phyloP scores from a whole-genome alignment of 192 early-diverging fungal species.

The Coemansia sp. region DNA sequence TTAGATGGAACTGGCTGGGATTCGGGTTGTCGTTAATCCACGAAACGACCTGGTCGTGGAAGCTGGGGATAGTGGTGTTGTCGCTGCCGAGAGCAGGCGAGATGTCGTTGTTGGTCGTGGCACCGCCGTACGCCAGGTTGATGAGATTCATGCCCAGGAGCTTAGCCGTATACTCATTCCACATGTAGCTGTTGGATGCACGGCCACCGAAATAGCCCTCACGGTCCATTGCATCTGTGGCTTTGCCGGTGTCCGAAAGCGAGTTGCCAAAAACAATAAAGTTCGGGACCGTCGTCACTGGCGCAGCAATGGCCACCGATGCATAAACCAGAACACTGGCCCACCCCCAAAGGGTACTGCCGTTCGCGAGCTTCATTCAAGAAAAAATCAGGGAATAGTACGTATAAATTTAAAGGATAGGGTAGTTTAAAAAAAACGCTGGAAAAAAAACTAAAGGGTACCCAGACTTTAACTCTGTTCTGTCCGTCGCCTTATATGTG shows the following conservation, averaged over 20 bases:
- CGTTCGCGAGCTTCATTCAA: not conserved
- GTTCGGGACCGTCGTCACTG: constrained; percentile 20
- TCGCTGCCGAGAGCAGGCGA: constrained; percentile 16
- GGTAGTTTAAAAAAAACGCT: no score
- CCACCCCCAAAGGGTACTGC: constrained; percentile 14
- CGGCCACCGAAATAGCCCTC: constrained; percentile 40
- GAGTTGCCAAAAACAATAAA: constrained; percentile 52
- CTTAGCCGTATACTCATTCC: constrained; percentile 47
- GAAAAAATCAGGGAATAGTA: no score
- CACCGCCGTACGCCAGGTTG: constrained; percentile 40
- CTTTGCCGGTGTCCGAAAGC: constrained; percentile 39
- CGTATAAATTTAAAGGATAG: no score
- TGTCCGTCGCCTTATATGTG: no score
- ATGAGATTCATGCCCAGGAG: constrained; percentile 33
- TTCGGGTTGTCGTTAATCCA: constrained; percentile 27
- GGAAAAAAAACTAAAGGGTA: no score
- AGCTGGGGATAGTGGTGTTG: constrained; percentile 37
- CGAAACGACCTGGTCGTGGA: constrained; percentile 37
- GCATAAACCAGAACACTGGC: constrained; percentile 21
- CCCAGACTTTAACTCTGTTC: no score
- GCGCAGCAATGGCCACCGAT: constrained; percentile 21
- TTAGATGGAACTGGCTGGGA: constrained; percentile 29
- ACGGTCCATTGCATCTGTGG: not conserved
- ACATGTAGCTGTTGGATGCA: constrained; percentile 42
- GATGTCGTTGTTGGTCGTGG: constrained; percentile 44